A percentile compares a stretch with the other conserved stretches of the same genome.
phyloP scores from a whole-genome alignment of 345 rosid species.

The Salix viminalis region DNA sequence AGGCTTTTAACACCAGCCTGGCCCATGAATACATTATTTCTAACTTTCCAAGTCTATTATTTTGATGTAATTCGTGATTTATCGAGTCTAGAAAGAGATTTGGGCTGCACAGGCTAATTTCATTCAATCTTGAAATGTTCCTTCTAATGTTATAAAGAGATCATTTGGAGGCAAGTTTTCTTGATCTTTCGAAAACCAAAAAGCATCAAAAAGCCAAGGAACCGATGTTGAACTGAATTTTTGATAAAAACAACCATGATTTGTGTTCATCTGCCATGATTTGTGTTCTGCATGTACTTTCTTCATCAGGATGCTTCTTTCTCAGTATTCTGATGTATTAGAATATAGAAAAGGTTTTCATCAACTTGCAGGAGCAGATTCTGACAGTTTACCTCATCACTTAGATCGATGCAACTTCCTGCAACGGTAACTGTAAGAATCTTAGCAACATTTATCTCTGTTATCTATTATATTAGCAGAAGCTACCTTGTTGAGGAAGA shows the following conservation, averaged over 20 bases:
- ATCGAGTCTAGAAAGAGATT: not conserved
- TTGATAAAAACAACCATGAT: no score
- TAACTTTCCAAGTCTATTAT: not conserved
- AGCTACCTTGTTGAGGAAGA: constrained; percentile 15
- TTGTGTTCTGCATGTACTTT: not conserved
- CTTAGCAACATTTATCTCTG: not conserved
- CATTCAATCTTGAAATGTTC: no score
- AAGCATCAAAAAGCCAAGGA: no score
- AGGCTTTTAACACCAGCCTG: not conserved
- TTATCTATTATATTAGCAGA: not conserved
- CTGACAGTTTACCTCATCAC: not conserved
- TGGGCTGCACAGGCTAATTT: no score
- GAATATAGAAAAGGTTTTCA: not conserved
- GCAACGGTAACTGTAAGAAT: constrained; percentile 23
- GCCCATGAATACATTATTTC: not conserved
- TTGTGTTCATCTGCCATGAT: not conserved
- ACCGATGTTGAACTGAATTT: no score
- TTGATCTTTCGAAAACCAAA: no score
- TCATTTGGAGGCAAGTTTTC: no score
- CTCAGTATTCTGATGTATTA: not conserved
- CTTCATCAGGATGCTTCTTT: not conserved
- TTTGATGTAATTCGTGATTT: not conserved
- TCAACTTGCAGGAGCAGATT: constrained; percentile 22
- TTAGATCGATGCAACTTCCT: constrained; percentile 10
- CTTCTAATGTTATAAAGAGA: no score